Base-by-base conservation (phyloP, 2,329 filamentous ascomycete species). In the Ophiostoma australiae region DNA sequence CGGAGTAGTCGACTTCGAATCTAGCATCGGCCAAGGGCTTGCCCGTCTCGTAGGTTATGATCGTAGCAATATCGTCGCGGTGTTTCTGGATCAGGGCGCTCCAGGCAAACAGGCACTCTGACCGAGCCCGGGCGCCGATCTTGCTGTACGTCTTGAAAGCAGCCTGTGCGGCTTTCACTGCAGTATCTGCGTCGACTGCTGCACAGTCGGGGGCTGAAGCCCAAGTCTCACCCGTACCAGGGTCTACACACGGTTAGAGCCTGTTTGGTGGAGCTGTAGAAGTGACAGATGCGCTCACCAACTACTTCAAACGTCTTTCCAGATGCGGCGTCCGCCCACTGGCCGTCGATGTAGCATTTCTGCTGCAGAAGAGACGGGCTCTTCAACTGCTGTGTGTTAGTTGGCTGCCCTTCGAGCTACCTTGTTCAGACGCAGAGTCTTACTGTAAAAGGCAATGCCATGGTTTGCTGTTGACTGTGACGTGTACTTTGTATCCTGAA, bases 1-100 rank as follows among this genome's bases (percentile, higher is more conserved):
- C 75, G 0, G 84, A 83, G 72, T 88, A 87, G 75, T 86, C 84
- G 52, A 89, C 77, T 74, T 89, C 86, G 4, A 80, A 84, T 3
- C 80, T 77, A 0, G 86, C 82, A 73, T 88, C 86, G 15, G 80
- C 76, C 0, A 86, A 77, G 0, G 86, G 85, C 74, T 88, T 88
- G 2, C 86, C 86, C 0, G 85, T 88, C 77, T 89, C 85, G 72
- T 79, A 77, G 2, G 79, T 78, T 0, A 83, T 69, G 4, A 83
- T 76, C 44, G 73, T 77, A 0, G 81, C 80, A 2, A 83, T 69
- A 61, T 83, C 81, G 3, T 79, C 77, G 20, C 77, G 76, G 4
- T 77, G 74, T 2, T 73, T 76, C 1, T 75, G 69, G 67, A 82
- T 79, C 5, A 80, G 77, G 0, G 73, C 70, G 70, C 80, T 76